These are phyloP conservation scores for Xylaria bambusicola DNA, from an alignment of 495 filamentous ascomycete species.

Conservation along the genomic window DNA sequence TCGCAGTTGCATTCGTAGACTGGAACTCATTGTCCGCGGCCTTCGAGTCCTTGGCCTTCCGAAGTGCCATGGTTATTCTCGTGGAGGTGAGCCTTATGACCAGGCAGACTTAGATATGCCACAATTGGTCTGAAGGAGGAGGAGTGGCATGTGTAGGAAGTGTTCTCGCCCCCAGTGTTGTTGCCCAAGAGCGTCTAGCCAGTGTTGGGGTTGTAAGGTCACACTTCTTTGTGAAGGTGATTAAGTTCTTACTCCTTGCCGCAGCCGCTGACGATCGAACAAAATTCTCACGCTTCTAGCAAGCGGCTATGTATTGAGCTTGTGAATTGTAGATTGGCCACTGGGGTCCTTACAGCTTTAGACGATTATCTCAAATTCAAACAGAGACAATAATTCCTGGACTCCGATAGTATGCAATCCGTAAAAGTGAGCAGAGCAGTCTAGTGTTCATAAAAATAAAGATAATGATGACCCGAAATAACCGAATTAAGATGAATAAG, in stretches of 20 bases:
- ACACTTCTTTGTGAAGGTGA: no score
- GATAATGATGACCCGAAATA: background rate
- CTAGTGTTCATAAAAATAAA: background rate
- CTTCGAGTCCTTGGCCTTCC: slow-evolving; percentile 12
- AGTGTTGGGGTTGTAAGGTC: no score
- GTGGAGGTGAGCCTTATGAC: background rate
- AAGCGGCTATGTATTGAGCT: background rate
- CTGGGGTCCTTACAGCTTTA: background rate
- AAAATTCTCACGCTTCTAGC: no score
- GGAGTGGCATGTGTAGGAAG: background rate
- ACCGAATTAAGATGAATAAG: background rate
- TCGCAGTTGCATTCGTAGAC: slow-evolving; percentile 9
- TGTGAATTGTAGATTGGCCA: background rate
- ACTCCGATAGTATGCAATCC: background rate
- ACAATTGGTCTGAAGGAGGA: background rate
- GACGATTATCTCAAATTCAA: background rate
- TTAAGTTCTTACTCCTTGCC: background rate
- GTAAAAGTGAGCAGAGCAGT: background rate
- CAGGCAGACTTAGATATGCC: background rate
- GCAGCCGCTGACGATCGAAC: no score
- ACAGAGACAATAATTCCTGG: no score
- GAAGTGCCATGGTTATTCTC: slow-evolving; percentile 8
- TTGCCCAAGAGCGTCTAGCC: background rate
- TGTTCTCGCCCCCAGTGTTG: background rate
- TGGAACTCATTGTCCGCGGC: slow-evolving; percentile 3